Percentiles rank a stretch among this genome's conserved stretches.
Conservation (phyloP, 257 asterid genomes). For the Penstemon davidsonii region DNA sequence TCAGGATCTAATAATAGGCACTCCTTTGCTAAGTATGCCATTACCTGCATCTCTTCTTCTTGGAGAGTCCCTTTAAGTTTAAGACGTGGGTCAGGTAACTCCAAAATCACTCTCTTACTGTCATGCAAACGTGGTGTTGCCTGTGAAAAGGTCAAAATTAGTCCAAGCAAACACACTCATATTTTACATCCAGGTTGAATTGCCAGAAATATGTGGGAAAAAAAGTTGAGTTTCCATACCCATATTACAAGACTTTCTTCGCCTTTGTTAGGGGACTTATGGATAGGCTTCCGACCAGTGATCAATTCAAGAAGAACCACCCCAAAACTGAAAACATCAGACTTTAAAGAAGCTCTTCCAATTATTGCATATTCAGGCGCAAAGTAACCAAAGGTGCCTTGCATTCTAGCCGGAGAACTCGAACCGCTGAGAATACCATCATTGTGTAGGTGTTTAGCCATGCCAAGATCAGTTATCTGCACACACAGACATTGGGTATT, state of each 20-base stretch:
- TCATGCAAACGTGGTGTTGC: constrained; percentile 79
- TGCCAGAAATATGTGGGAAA: neutral
- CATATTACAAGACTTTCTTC: constrained; percentile 92
- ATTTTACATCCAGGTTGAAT: neutral
- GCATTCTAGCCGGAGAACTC: constrained; percentile 91
- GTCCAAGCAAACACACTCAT: neutral
- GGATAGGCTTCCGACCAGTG: constrained; percentile 79
- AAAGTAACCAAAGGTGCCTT: constrained; percentile 96
- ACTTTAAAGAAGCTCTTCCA: constrained; percentile 82
- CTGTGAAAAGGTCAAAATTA: constrained; percentile 39
- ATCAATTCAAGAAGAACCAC: constrained; percentile 96
- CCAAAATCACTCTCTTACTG: constrained; percentile 70
- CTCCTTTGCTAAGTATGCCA: constrained; percentile 95
- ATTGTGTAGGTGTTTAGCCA: constrained; percentile 82
- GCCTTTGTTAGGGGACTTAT: constrained; percentile 51
- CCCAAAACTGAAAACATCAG: constrained; percentile 98
- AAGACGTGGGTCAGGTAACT: constrained; percentile 80
- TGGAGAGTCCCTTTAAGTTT: constrained; percentile 57
- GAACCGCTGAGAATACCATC: constrained; percentile 75
- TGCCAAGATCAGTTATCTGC: constrained; percentile 97
- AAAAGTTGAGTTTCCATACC: constrained; percentile 49
- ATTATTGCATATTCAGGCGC: constrained; percentile 92
- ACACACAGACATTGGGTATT: constrained; percentile 9
- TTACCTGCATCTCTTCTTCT: constrained; percentile 91
- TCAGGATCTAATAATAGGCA: constrained; percentile 90